These are phyloP conservation scores for Rosa hybrid DNA, from an alignment of 331 rosid species.

Conservation along the genomic window DNA sequence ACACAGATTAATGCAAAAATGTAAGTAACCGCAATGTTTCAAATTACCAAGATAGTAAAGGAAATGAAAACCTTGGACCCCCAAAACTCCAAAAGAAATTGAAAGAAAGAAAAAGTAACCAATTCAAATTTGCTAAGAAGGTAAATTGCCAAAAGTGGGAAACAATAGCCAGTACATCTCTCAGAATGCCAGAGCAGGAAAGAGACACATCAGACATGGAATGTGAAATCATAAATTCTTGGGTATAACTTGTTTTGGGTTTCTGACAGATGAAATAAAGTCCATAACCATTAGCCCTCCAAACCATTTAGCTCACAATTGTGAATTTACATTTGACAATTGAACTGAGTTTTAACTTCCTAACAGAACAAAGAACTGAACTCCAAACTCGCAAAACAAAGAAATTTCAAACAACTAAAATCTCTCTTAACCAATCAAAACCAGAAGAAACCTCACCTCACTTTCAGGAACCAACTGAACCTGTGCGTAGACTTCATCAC, in stretches of 20 bases:
- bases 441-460: conserved; percentile 57
- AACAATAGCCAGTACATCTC: not conserved
- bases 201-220: not conserved
- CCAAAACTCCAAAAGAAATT: not conserved
- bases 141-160: not conserved
- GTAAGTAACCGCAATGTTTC: not conserved
- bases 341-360: not conserved
- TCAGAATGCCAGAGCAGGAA: not conserved
- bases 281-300: not conserved
- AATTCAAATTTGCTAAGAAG: not conserved
- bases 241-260: not conserved
- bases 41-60: not conserved
- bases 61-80: not conserved
- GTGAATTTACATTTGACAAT: not conserved
- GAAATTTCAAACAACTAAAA: not conserved
- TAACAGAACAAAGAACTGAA: not conserved
- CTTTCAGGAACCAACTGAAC: conserved; percentile 83
- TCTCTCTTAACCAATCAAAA: conserved; percentile 4
- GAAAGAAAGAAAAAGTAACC: not conserved
- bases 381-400: not conserved
- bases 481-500: conserved; percentile 91
- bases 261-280: not conserved
- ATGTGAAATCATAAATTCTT: not conserved
- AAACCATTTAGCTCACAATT: not conserved
- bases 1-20: not conserved